Base-by-base conservation (phyloP, 192 early-diverging fungal species). In the Backusella tarrabulga region DNA sequence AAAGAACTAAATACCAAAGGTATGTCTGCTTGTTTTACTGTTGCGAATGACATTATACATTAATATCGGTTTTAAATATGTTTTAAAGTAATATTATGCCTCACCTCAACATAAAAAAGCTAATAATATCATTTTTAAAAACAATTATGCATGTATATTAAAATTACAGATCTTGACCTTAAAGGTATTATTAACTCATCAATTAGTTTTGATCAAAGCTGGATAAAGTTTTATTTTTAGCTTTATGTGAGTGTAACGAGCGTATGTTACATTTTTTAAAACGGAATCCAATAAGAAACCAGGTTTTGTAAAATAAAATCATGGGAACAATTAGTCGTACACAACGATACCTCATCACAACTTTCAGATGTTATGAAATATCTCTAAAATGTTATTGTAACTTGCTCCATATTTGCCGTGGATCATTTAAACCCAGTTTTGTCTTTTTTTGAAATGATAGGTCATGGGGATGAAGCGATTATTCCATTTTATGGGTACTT, bases 361-460 rank as follows among this genome's bases (percentile, higher is more conserved):
- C 42, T 44, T 44, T 44, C 42, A 44, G 42, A 44, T 44, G 42
- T 44, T 44, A 44, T 15, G 12, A 44, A 44, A 44, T 44, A 44
- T 15, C 15, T 14, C 42, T 44, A 44, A 44, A 44, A 44, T 44
- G 42, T 44, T 44, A 44, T 21, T 21, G 52, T 54, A 54, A 54
- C 52, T 54, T 56, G 54, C 54, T 56, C 54, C 21, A 56, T 56
- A 56, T 56, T 56, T 56, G 54, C 54, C 21, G 21, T 56, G 19
- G 54, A 56, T 56, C 54, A 56, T 56, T 56, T 9, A 56, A 56
- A 56, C 54, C 54, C 54, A 56, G 54, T 56, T 21, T 56, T 56
- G 21, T 56, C 54, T 23, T 21, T 56, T 32, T 56, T 21, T 56
- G 54, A 56, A 56, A 6, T 56, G 54, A 56, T 56, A 56, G 54